phyloP scores from a whole-genome alignment of 2,329 filamentous ascomycete genomes.

The Phialophora macrospora region DNA sequence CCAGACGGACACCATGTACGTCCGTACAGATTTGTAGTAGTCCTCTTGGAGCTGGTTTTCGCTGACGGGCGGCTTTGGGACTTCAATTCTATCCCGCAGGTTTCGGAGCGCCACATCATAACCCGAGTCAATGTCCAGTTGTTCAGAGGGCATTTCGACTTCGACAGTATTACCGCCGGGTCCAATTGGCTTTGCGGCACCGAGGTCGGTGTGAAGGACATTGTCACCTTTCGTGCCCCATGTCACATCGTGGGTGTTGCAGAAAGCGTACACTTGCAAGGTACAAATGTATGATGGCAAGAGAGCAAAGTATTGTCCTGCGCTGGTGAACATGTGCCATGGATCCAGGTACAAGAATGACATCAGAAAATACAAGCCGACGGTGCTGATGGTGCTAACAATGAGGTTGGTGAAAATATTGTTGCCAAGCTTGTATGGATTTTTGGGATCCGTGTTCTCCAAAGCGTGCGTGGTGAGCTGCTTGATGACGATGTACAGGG shows the following conservation, averaged over 20 bases:
- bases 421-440: constrained; percentile 69
- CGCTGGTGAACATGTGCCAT: constrained; percentile 98
- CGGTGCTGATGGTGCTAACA: constrained; percentile 82
- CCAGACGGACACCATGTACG: constrained; percentile 97
- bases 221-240: constrained; percentile 99
- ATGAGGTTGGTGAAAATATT: constrained; percentile 96
- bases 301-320: constrained; percentile 88
- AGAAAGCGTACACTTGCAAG: constrained; percentile 97
- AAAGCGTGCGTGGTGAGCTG: constrained; percentile 66
- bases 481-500: constrained; percentile 84
- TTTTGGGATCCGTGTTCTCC: constrained; percentile 44
- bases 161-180: constrained; percentile 78
- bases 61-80: constrained; percentile 63
- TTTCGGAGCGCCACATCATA: constrained; percentile 98
- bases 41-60: constrained; percentile 93
- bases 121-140: constrained; percentile 95
- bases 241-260: constrained; percentile 97
- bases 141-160: constrained; percentile 95
- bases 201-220: constrained; percentile 87
- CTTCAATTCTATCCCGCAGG: constrained; percentile 88
- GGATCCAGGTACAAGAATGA: constrained; percentile 95
- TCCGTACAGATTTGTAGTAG: constrained; percentile 96
- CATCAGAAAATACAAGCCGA: constrained; percentile 95
- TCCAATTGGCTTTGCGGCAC: constrained; percentile 74
- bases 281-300: constrained; percentile 95